Percentiles rank a stretch among this genome's conserved stretches.
These are phyloP conservation scores for Monilinia vaccinii-corymbosi DNA, from an alignment of 2,329 filamentous ascomycete species.

Conservation along the genomic window DNA sequence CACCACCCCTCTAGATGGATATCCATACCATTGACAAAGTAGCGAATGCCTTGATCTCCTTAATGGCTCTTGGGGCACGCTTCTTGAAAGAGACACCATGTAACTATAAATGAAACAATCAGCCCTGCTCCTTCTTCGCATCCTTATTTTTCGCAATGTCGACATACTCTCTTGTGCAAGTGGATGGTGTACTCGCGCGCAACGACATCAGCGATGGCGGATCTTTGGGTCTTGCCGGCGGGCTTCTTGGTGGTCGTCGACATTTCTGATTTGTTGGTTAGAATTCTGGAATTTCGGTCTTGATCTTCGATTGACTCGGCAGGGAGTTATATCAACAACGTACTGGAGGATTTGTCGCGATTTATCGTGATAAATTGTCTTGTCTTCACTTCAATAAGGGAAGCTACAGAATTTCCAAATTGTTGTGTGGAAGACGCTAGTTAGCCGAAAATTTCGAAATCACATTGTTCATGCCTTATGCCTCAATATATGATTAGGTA, in stretches of 20 bases:
- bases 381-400: conserved; percentile 10
- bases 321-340: conserved; percentile 8
- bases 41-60: conserved; percentile 98
- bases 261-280: conserved; percentile 39
- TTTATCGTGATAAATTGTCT: conserved; percentile 20
- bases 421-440: conserved; percentile 11
- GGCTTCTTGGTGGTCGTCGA: conserved; percentile 59
- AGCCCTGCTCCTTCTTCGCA: conserved; percentile 31
- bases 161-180: conserved; percentile 97
- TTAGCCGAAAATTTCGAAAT: conserved; percentile 7
- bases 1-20: background rate
- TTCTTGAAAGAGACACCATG: conserved; percentile 99
- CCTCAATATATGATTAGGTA: background rate
- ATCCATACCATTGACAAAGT: conserved; percentile 84
- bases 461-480: background rate
- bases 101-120: conserved; percentile 55
- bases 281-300: background rate
- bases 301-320: conserved; percentile 5
- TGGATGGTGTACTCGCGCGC: conserved; percentile 99
- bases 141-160: conserved; percentile 10
- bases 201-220: conserved; percentile 98
- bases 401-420: conserved; percentile 15
- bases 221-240: conserved; percentile 65
- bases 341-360: conserved; percentile 24
- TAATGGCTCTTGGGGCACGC: conserved; percentile 95